Base-by-base conservation (phyloP, 139 green algal genomes). In the Edaphochlamys debaryana region DNA sequence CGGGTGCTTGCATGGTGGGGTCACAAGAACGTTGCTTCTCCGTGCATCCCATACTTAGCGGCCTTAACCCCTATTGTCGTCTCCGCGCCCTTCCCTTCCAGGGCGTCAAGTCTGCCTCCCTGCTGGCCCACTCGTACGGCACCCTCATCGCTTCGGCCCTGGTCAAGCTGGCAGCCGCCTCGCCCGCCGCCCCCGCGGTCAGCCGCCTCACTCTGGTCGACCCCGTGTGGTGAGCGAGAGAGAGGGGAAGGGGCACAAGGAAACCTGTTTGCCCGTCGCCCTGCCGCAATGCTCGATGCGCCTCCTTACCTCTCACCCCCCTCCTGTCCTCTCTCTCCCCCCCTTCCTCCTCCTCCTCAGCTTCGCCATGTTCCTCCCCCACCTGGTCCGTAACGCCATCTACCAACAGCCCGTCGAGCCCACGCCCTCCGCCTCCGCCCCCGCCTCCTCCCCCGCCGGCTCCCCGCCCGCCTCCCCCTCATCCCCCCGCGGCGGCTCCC, bases 41-140 rank as follows among this genome's bases (percentile, higher is more conserved):
- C n/a, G n/a, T n/a, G n/a, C n/a, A n/a, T n/a, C n/a, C n/a, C n/a
- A n/a, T n/a, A n/a, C n/a, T n/a, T n/a, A n/a, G n/a, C n/a, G n/a
- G n/a, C n/a, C n/a, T n/a, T n/a, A n/a, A n/a, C n/a, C n/a, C n/a
- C n/a, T n/a, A n/a, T n/a, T n/a, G n/a, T n/a, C n/a, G n/a, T n/a
- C n/a, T n/a, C 36, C 29, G n/a, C n/a, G 6, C 22, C 66, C 19
- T 13, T 32, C 41, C 27, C 15, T 30, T 17, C 5, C 45, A 89
- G 70, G 85, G 85, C 32, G 41, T 87, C 32, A 38, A 23, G 32
- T 32, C n/a, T 19, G 72, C 69, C 1, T 67, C 54, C 37, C 70
- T 90, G 45, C 52, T 90, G n/a, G 86, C 75, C 9, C 86, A 90
- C 82, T 86, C 77, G 56, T 90, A 90, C 70, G 86, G 86, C 76